Evolutionary conservation across 2,329 filamentous ascomycete genomes (phyloP).

Genomic region (Epichloe hybrida): DNA sequence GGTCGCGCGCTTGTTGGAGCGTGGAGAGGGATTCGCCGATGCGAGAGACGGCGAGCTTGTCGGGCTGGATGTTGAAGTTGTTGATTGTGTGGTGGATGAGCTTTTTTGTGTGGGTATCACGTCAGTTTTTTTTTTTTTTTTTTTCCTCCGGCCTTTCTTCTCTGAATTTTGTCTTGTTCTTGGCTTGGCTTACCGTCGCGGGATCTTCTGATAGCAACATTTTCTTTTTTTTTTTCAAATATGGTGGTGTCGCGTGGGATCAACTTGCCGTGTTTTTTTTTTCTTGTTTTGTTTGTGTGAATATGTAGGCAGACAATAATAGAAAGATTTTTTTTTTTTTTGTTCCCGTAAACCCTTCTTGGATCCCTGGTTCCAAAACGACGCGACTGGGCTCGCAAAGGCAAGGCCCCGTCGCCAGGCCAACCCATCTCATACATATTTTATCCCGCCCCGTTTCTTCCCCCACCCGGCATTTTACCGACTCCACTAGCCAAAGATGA

Average conservation of each 20-base stretch:
- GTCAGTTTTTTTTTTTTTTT: background rate
- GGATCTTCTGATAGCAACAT: conserved; percentile 96
- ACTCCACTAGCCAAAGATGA: background rate
- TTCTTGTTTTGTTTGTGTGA: background rate
- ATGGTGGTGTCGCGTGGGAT: background rate
- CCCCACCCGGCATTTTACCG: conserved; percentile 2
- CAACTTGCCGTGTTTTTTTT: background rate
- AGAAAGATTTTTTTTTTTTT: background rate
- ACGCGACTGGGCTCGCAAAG: background rate
- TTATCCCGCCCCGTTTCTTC: too few species aligned
- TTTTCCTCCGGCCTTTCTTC: background rate
- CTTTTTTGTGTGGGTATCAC: background rate
- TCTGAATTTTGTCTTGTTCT: background rate
- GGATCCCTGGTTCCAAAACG: background rate
- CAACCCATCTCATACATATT: background rate
- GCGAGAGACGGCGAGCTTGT: conserved; percentile 71
- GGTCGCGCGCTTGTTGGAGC: conserved; percentile 70
- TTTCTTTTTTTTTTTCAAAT: conserved; percentile 23
- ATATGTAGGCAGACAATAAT: too few species aligned
- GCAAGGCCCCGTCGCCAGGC: conserved; percentile 4
- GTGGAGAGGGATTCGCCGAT: conserved; percentile 73
- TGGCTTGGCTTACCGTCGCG: conserved; percentile 53
- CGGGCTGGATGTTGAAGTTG: conserved; percentile 89
- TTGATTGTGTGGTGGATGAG: conserved; percentile 67
- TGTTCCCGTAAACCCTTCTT: too few species aligned